phyloP scores from a whole-genome alignment of 441 rosid species.

The Erodium trifolium region DNA sequence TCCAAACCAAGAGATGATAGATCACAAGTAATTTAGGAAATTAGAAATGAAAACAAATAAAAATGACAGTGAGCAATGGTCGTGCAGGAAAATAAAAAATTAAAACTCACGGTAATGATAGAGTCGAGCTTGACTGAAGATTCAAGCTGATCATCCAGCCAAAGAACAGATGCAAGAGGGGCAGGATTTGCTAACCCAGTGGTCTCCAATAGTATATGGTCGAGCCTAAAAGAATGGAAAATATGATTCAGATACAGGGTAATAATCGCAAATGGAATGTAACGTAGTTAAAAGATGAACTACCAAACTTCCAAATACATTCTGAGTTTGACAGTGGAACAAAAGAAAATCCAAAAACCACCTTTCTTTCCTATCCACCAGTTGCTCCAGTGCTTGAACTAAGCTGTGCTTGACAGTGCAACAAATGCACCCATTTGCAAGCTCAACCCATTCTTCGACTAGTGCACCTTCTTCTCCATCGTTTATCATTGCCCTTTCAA shows the following conservation, averaged over 20 bases:
- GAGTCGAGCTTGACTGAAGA: conserved; percentile 86
- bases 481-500: conserved; percentile 93
- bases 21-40: not conserved
- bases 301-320: not conserved
- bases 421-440: conserved; percentile 85
- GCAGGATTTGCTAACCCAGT: conserved; percentile 97
- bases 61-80: not conserved
- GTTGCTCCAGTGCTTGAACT: conserved; percentile 92
- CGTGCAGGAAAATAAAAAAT: not conserved
- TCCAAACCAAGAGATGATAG: not conserved
- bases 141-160: conserved; percentile 93
- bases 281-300: not conserved
- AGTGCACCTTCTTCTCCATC: conserved; percentile 80
- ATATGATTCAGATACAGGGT: not conserved
- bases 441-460: conserved; percentile 96
- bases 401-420: conserved; percentile 90
- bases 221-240: conserved; percentile 43
- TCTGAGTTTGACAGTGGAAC: not conserved
- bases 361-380: conserved; percentile 76
- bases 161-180: conserved; percentile 85
- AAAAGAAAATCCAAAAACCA: conserved; percentile 12
- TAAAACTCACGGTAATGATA: conserved; percentile 59
- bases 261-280: not conserved
- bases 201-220: conserved; percentile 87
- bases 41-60: not conserved